Evolutionary conservation across 1,284 basidiomycete species (phyloP).

Genomic region (Cryptococcus jaspeensis): DNA sequence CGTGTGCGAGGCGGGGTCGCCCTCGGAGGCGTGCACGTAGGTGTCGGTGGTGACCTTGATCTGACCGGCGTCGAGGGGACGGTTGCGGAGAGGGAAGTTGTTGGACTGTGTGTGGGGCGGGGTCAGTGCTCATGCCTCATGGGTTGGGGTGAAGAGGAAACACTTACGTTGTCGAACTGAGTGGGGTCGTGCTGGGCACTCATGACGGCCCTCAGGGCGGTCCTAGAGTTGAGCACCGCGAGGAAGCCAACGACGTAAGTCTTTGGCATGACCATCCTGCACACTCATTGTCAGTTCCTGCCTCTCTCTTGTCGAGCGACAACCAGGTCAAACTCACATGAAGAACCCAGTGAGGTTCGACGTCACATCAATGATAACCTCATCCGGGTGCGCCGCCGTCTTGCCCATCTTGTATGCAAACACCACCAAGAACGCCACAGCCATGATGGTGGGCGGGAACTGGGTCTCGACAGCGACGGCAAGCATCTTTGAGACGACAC

Average conservation of each 20-base stretch:
- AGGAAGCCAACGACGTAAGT: constrained; percentile 10
- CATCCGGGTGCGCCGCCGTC: constrained; percentile 2
- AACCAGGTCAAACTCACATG: constrained; percentile 4
- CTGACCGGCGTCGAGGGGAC: not conserved
- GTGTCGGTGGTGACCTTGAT: not conserved
- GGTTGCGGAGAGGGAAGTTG: too few relatives aligned
- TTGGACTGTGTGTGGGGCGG: not conserved
- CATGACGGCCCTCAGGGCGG: constrained; percentile 5
- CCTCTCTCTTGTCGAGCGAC: too few relatives aligned
- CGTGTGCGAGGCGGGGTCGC: not conserved
- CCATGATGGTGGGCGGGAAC: constrained; percentile 2
- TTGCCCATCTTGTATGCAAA: constrained; percentile 8
- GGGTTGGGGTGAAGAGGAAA: not conserved
- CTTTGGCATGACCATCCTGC: constrained; percentile 11
- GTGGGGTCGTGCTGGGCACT: not conserved
- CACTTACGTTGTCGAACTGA: not conserved
- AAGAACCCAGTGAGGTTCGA: constrained; percentile 8
- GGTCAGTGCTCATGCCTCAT: too few relatives aligned
- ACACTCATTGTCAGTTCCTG: too few relatives aligned
- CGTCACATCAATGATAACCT: constrained; percentile 7
- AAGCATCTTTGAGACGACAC: constrained; percentile 1
- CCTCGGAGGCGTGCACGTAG: not conserved
- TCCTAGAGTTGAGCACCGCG: constrained; percentile 8
- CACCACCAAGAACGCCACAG: constrained; percentile 4
- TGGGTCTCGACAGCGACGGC: constrained; percentile 6